Conservation (phyloP, 495 filamentous ascomycete species). For the Talaromyces liani region DNA sequence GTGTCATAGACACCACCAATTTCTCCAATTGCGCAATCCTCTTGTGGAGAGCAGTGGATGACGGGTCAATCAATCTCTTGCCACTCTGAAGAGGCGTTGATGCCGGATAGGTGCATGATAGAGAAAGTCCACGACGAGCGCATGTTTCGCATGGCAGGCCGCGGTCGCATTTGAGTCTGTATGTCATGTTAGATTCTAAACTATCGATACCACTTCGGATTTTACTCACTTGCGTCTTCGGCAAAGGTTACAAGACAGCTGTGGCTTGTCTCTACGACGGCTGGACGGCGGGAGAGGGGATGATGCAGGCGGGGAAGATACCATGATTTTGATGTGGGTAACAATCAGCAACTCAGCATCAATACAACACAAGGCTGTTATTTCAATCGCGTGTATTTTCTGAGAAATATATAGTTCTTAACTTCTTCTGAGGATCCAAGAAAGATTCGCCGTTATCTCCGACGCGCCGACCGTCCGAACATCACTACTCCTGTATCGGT, state of each 20-base stretch:
- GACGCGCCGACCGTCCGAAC: not conserved
- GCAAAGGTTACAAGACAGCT: conserved; percentile 13
- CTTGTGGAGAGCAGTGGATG: not conserved
- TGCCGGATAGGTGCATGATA: conserved; percentile 12
- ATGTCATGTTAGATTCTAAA: too few relatives aligned
- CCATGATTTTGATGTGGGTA: not conserved
- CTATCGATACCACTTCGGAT: too few relatives aligned
- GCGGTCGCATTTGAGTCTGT: conserved; percentile 15
- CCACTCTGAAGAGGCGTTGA: conserved; percentile 1
- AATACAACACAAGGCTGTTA: not conserved
- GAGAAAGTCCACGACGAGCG: conserved; percentile 11
- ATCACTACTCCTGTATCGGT: not conserved
- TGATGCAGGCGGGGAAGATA: not conserved
- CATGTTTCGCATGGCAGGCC: conserved; percentile 14
- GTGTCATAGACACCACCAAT: not conserved
- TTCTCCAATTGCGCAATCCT: conserved; percentile 1
- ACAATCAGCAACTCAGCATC: not conserved
- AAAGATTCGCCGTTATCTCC: not conserved
- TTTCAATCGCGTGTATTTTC: not conserved
- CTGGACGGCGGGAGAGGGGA: not conserved
- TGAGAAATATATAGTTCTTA: not conserved
- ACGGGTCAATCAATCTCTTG: not conserved
- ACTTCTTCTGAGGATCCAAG: not conserved
- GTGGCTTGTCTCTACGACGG: conserved; percentile 14
- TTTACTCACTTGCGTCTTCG: conserved; percentile 12